Conservation (phyloP, 768 basidiomycete genomes). For the Phlebiopsis gigantea region DNA sequence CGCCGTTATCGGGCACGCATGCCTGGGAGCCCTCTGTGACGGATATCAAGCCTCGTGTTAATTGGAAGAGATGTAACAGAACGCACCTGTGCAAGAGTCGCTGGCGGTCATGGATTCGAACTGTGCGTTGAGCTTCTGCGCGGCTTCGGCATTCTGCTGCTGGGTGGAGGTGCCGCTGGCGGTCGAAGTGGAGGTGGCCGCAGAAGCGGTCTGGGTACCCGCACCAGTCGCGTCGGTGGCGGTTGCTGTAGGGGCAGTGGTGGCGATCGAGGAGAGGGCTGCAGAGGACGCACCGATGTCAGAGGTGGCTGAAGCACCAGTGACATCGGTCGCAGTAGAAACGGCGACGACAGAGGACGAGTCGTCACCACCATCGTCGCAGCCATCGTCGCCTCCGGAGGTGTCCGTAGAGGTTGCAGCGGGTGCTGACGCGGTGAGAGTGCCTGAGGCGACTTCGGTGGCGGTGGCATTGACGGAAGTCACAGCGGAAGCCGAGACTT, state of each 20-base stretch:
- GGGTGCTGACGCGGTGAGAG: slow-evolving; percentile 3
- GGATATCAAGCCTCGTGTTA: not conserved
- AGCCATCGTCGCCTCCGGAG: not conserved
- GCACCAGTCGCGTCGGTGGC: not conserved
- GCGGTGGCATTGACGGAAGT: not conserved
- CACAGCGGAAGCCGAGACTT: no score
- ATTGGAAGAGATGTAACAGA: not conserved
- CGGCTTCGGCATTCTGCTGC: slow-evolving; percentile 28
- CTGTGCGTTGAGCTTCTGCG: slow-evolving; percentile 29
- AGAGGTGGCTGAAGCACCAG: not conserved
- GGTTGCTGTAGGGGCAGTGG: not conserved
- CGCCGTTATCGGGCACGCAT: slow-evolving; percentile 26
- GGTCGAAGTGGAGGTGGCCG: slow-evolving; percentile 11
- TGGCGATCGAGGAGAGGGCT: slow-evolving; percentile 9
- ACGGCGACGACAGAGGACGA: not conserved
- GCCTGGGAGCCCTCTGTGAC: slow-evolving; percentile 29
- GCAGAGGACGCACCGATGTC: slow-evolving; percentile 13
- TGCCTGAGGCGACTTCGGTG: slow-evolving; percentile 3
- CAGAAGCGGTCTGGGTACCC: not conserved
- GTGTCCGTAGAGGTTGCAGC: not conserved
- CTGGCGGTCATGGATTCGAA: slow-evolving; percentile 24
- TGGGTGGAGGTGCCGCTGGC: slow-evolving; percentile 14
- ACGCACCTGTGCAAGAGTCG: slow-evolving; percentile 22
- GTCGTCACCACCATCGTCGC: not conserved
- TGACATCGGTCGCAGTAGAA: not conserved